Evolutionary conservation across 768 basidiomycete species (phyloP).

Genomic region (Asterophora lycoperdoides): DNA sequence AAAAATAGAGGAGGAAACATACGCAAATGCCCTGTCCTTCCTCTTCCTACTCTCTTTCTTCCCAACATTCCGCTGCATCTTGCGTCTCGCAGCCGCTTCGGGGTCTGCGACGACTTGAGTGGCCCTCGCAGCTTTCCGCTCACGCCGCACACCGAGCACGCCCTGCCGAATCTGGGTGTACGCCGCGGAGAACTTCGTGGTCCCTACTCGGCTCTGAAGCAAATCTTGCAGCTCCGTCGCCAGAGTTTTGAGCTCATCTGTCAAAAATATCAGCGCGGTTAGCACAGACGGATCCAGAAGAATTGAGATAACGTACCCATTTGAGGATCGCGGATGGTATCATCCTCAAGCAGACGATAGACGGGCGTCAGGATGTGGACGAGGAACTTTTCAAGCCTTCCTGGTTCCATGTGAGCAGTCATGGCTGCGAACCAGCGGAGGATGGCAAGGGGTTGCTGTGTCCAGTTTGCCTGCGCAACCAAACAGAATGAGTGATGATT

Average conservation of each 20-base stretch:
- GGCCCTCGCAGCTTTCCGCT: slow-evolving; percentile 60
- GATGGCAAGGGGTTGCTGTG: slow-evolving; percentile 71
- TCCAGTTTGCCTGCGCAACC: slow-evolving; percentile 66
- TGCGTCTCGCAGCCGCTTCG: slow-evolving; percentile 70
- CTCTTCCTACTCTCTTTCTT: slow-evolving; percentile 88
- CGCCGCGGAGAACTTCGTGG: slow-evolving; percentile 71
- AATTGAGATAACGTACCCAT: slow-evolving; percentile 60
- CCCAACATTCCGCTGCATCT: slow-evolving; percentile 60
- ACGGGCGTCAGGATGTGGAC: slow-evolving; percentile 83
- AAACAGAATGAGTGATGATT: slow-evolving; percentile 5
- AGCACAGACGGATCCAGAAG: background rate
- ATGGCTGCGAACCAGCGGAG: slow-evolving; percentile 95
- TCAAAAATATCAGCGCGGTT: background rate
- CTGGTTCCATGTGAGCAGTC: slow-evolving; percentile 61
- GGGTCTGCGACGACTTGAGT: slow-evolving; percentile 68
- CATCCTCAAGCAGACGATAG: slow-evolving; percentile 85
- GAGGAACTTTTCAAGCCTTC: slow-evolving; percentile 61
- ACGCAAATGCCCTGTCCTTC: slow-evolving; percentile 61
- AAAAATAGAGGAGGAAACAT: slow-evolving; percentile 27
- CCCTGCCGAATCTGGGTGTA: slow-evolving; percentile 82
- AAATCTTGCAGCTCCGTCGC: slow-evolving; percentile 84
- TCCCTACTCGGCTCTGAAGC: slow-evolving; percentile 82
- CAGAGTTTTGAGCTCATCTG: slow-evolving; percentile 80
- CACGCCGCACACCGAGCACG: slow-evolving; percentile 60
- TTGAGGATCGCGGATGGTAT: slow-evolving; percentile 69